A percentile compares a stretch with the other conserved stretches of the same genome.
Conservation (phyloP, 2,329 filamentous ascomycete species). For the Colletotrichum cuscutae region DNA sequence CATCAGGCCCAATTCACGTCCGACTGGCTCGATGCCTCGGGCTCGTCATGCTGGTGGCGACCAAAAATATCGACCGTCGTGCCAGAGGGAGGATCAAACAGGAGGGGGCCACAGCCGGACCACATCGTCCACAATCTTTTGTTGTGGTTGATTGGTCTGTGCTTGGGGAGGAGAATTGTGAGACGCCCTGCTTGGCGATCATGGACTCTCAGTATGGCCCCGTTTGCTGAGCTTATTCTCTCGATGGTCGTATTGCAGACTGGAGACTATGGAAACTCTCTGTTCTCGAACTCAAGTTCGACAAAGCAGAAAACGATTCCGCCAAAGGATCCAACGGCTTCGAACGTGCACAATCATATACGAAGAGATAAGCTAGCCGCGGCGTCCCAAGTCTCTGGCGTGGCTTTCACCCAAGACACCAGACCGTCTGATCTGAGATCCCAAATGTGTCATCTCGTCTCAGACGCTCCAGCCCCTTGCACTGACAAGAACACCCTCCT, state of each 20-base stretch:
- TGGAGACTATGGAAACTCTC: not conserved
- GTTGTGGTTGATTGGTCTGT: conserved; percentile 9
- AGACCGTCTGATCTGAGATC: conserved; percentile 35
- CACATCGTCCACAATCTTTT: not conserved
- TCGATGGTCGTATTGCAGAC: not conserved
- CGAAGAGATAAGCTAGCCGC: not conserved
- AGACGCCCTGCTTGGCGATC: not conserved
- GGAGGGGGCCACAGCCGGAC: conserved; percentile 30
- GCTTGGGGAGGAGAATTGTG: not conserved
- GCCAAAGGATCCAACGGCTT: not conserved
- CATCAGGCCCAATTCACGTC: not conserved
- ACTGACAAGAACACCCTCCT: conserved; percentile 7
- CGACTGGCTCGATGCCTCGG: conserved; percentile 1
- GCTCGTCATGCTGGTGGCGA: conserved; percentile 9
- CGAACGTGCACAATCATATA: not conserved
- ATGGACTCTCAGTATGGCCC: not conserved
- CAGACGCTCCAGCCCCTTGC: conserved; percentile 26
- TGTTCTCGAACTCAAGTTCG: no score
- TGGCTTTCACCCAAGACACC: conserved; percentile 29
- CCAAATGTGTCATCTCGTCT: conserved; percentile 37
- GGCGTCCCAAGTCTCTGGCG: not conserved
- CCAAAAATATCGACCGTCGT: conserved; percentile 26
- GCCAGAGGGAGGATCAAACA: conserved; percentile 33
- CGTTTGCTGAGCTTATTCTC: not conserved
- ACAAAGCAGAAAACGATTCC: no score